Conservation (phyloP, 768 basidiomycete species). For the Agrocybe praecox region DNA sequence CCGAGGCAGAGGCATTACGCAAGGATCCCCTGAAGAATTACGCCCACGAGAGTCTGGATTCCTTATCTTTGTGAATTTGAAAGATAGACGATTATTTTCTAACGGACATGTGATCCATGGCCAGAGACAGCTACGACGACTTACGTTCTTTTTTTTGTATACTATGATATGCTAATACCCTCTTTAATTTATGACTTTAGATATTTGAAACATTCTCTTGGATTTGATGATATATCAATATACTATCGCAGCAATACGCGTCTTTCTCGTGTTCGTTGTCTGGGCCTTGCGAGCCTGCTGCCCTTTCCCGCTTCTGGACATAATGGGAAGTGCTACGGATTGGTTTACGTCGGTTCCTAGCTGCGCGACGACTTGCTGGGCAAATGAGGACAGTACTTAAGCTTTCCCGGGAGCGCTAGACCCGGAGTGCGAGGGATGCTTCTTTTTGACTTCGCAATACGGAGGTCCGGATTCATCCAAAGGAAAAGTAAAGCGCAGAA, state of each 20-base stretch:
- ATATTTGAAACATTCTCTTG: neutral
- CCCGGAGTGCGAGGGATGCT: neutral
- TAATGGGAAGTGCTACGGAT: neutral
- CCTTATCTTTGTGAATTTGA: slow-evolving; percentile 6
- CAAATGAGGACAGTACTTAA: neutral
- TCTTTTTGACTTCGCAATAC: neutral
- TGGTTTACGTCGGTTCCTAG: too few species aligned
- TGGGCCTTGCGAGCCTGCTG: too few species aligned
- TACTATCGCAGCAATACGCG: too few species aligned
- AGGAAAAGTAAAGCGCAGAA: neutral
- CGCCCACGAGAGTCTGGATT: slow-evolving; percentile 3
- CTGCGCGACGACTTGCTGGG: too few species aligned
- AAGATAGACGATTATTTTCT: neutral
- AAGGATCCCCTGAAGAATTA: slow-evolving; percentile 86
- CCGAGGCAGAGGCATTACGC: slow-evolving; percentile 78
- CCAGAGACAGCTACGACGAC: neutral
- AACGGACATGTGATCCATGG: neutral
- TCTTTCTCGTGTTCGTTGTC: too few species aligned
- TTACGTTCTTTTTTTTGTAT: neutral
- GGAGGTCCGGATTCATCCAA: neutral
- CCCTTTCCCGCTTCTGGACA: neutral
- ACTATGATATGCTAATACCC: neutral
- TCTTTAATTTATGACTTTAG: neutral
- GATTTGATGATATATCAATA: neutral
- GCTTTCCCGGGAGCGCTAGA: neutral